Base-by-base conservation (phyloP, 352 stramenopile species). In the Vaucheria bursata region DNA sequence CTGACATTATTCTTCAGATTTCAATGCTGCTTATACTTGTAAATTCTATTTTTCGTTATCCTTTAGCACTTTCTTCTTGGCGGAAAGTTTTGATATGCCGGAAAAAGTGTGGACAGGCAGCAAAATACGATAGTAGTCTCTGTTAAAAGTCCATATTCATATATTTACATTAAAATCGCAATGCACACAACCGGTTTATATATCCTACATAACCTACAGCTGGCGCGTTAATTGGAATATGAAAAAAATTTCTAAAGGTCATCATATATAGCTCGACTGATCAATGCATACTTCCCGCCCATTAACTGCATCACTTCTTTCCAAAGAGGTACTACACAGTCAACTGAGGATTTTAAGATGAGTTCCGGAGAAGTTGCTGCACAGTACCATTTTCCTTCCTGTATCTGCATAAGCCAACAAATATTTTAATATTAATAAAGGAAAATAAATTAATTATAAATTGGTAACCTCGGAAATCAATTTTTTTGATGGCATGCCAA, bases 401-500 rank as follows among this genome's bases (percentile, higher is more conserved):
- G 6, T 8, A 69, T 18, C 59, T 69, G 59, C 18, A 18, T 6
- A 34, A 69, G 18, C 18, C 6, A 8, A 69, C 6, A 12, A 12
- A 50, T 5, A 50, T 5, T 50, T 12, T 50, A 50, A 50, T 12
- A 12, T 50, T 12, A 50, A 69, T 29, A 69, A 8, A 4, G 5
- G 5, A 38, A 69, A 69, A 38, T 34, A 34, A 18, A 18, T 18
- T 18, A 69, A 5, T 6, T 69, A 18, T 29, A 38, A 29, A 18
- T 38, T 5, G 18, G 5, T 34, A 5, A 76, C 75, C 76, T 81
- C 76, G n/a, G 49, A 40, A 40, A 79, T 36, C 0, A 81, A 71
- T 59, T 81, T 68, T 8, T 71, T 71, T 2, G 76, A 71, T 36
- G 76, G 69, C 76, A 45, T 73, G n/a, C 76, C 76, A 49, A 39